Evolutionary conservation across 1,139 yeast genomes (phyloP).

Genomic region (Yamadazyma taylorii): DNA sequence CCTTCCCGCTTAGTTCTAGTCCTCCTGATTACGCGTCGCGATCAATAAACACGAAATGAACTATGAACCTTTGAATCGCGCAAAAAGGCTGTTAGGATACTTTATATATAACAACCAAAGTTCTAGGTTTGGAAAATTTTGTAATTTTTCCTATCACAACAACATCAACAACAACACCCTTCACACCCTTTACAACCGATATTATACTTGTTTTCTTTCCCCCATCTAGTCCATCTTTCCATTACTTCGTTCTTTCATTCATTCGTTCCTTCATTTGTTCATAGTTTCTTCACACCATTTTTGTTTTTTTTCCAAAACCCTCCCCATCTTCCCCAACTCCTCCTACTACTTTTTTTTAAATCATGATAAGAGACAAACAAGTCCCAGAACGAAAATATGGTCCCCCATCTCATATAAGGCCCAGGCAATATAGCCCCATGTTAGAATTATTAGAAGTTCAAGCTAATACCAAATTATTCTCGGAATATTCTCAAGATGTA

Average conservation of each 20-base stretch:
- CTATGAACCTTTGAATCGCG: slow-evolving; percentile 7
- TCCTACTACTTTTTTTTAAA: too few species aligned
- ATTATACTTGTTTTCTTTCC: not conserved
- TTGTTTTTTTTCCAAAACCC: too few species aligned
- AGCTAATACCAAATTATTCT: slow-evolving; percentile 40
- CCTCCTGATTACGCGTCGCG: slow-evolving; percentile 12
- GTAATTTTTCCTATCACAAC: not conserved
- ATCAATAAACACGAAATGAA: slow-evolving; percentile 8
- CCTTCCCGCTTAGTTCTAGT: not conserved
- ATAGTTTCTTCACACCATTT: too few species aligned
- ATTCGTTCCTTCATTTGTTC: too few species aligned
- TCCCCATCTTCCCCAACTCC: too few species aligned
- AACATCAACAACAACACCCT: too few species aligned
- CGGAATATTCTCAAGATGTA: slow-evolving; percentile 42
- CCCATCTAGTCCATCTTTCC: too few species aligned
- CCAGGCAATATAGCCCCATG: slow-evolving; percentile 40
- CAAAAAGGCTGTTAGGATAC: slow-evolving; percentile 1
- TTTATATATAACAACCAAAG: slow-evolving; percentile 4
- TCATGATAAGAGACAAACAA: slow-evolving; percentile 5
- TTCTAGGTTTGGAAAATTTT: slow-evolving; percentile 1
- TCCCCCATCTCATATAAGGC: slow-evolving; percentile 42
- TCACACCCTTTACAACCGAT: too few species aligned
- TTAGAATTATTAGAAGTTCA: slow-evolving; percentile 50
- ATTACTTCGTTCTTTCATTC: too few species aligned
- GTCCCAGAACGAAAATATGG: slow-evolving; percentile 29